phyloP scores from a whole-genome alignment of 2,329 filamentous ascomycete species.

The Nemania diffusa region DNA sequence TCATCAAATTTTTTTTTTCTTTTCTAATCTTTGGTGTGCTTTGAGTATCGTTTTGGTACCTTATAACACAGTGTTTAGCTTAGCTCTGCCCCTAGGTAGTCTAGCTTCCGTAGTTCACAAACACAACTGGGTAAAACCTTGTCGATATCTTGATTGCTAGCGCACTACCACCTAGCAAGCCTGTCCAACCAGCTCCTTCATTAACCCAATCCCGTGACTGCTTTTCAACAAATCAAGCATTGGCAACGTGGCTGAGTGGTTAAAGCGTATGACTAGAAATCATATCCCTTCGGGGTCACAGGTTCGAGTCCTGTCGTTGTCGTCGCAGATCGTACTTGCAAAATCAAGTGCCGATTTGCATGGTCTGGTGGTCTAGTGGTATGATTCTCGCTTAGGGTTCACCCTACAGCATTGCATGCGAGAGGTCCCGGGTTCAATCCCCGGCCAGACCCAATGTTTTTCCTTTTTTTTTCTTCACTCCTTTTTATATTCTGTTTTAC shows the following conservation, averaged over 20 bases:
- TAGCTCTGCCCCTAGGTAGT: too few species aligned
- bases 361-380: constrained; percentile 71
- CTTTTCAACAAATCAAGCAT: not conserved
- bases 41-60: too few species aligned
- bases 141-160: not conserved
- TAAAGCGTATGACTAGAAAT: constrained; percentile 41
- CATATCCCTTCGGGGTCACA: constrained; percentile 40
- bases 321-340: not conserved
- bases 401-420: constrained; percentile 47
- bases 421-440: constrained; percentile 58
- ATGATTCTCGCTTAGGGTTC: constrained; percentile 76
- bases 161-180: not conserved
- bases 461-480: not conserved
- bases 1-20: too few species aligned
- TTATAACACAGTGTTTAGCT: too few species aligned
- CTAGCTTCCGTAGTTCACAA: too few species aligned
- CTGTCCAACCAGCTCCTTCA: not conserved
- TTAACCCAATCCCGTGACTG: not conserved
- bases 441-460: constrained; percentile 49
- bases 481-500: not conserved
- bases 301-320: constrained; percentile 40
- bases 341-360: not conserved
- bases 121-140: not conserved
- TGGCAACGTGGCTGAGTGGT: constrained; percentile 40
- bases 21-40: too few species aligned